phyloP scores from a whole-genome alignment of 345 rosid genomes.

The Crucihimalaya himalaica region DNA sequence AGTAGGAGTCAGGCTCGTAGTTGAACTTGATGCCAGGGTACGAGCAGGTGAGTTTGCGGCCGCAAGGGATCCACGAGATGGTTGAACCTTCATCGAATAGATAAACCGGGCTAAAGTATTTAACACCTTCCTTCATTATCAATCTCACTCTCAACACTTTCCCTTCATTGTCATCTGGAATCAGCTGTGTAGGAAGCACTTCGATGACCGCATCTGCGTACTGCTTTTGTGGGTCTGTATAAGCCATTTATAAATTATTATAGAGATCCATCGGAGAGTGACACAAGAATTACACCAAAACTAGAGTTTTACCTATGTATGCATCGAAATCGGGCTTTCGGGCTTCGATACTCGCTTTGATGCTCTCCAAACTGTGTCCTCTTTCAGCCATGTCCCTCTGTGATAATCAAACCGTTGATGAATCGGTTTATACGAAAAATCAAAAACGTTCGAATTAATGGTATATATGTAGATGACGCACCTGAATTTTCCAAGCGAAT shows the following conservation, averaged over 20 bases:
- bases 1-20: slow-evolving; percentile 84
- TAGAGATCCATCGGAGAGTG: not conserved
- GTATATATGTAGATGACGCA: slow-evolving; percentile 11
- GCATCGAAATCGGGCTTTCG: slow-evolving; percentile 96
- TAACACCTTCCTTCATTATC: slow-evolving; percentile 95
- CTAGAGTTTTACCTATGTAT: slow-evolving; percentile 62
- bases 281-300: not conserved
- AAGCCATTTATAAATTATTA: not conserved
- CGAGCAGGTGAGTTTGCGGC: slow-evolving; percentile 93
- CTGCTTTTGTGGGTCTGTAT: slow-evolving; percentile 94
- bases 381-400: slow-evolving; percentile 99
- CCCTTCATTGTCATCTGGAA: slow-evolving; percentile 91
- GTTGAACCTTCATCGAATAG: slow-evolving; percentile 96
- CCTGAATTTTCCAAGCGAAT: slow-evolving; percentile 94
- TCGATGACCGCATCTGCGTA: slow-evolving; percentile 93
- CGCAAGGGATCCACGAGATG: slow-evolving; percentile 92
- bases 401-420: slow-evolving; percentile 22
- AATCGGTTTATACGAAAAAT: not conserved
- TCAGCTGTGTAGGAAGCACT: slow-evolving; percentile 84
- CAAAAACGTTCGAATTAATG: not conserved
- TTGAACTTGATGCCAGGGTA: slow-evolving; percentile 96
- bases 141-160: slow-evolving; percentile 86
- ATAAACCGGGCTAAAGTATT: slow-evolving; percentile 83
- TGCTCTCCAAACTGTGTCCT: slow-evolving; percentile 99
- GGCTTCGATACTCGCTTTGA: slow-evolving; percentile 96